Evolutionary conservation across 192 early-diverging fungal genomes (phyloP).

Genomic region (Funneliformis geosporum): DNA sequence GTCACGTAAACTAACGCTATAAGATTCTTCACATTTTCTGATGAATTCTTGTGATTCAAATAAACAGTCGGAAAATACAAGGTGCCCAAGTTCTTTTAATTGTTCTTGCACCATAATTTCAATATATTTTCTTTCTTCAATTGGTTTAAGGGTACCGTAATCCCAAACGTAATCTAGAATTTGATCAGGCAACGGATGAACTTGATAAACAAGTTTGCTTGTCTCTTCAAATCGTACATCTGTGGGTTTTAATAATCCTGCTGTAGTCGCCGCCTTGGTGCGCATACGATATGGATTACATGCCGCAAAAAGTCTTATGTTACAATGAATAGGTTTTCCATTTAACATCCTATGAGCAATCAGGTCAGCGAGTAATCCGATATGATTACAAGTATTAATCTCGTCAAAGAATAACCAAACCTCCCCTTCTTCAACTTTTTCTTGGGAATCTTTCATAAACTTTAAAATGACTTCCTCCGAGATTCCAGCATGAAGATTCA

Average conservation of each 20-base stretch:
- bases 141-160: conserved; percentile 18
- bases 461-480: neutral
- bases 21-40: conserved; percentile 2
- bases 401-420: conserved; percentile 34
- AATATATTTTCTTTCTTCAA: conserved; percentile 20
- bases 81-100: neutral
- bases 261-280: neutral
- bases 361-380: conserved; percentile 22
- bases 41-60: conserved; percentile 34
- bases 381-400: conserved; percentile 27
- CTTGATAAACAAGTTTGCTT: conserved; percentile 32
- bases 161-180: conserved; percentile 31
- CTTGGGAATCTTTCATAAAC: neutral
- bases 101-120: conserved; percentile 16
- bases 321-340: conserved; percentile 15
- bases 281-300: conserved; percentile 34
- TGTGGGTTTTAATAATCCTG: conserved; percentile 2
- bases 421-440: neutral
- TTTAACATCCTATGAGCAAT: conserved; percentile 19
- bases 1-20: conserved; percentile 34
- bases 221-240: conserved; percentile 8
- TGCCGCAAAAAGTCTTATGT: conserved; percentile 30
- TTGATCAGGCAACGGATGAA: conserved; percentile 26
- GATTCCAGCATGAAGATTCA: conserved; percentile 29
- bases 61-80: conserved; percentile 16